A percentile compares a stretch with the other conserved stretches of the same genome.
Evolutionary conservation across 1,284 basidiomycete species (phyloP).

Genomic region (Pascua sp.): DNA sequence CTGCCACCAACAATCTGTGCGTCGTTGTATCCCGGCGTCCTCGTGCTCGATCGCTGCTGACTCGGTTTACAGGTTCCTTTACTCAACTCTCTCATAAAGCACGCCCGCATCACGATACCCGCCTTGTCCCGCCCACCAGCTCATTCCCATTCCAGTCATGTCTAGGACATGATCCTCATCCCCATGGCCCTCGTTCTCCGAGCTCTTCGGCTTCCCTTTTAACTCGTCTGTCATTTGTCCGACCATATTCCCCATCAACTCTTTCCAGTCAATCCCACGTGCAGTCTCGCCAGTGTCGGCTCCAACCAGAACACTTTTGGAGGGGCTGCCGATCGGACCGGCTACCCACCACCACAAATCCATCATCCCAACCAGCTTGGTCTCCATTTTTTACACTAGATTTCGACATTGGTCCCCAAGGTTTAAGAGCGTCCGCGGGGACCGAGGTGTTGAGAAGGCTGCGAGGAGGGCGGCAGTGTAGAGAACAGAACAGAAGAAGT

Average conservation of each 20-base stretch:
- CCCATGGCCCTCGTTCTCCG: conserved; percentile 3
- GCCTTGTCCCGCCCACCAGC: background rate
- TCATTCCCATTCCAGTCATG: conserved; percentile 10
- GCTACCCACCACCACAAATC: background rate
- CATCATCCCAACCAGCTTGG: conserved; percentile 20
- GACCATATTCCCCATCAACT: background rate
- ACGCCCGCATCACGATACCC: conserved; percentile 18
- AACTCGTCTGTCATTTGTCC: conserved; percentile 1
- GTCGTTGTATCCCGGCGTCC: conserved; percentile 8
- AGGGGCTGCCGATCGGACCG: no score
- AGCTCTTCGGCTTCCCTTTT: background rate
- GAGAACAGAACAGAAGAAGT: conserved; percentile 16
- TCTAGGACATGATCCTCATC: conserved; percentile 3
- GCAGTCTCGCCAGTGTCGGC: no score
- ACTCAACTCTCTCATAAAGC: conserved; percentile 46
- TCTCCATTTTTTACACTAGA: conserved; percentile 19
- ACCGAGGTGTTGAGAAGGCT: conserved; percentile 9
- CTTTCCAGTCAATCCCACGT: background rate
- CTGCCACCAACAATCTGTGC: conserved; percentile 90
- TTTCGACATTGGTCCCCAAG: conserved; percentile 15
- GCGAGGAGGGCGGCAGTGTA: conserved; percentile 16
- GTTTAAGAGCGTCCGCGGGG: conserved; percentile 7
- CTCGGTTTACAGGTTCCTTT: conserved; percentile 38
- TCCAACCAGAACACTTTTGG: no score
- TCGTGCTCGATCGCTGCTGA: background rate